Conservation (phyloP, 306 rosid genomes). For the Lithocarpus polystachyus region DNA sequence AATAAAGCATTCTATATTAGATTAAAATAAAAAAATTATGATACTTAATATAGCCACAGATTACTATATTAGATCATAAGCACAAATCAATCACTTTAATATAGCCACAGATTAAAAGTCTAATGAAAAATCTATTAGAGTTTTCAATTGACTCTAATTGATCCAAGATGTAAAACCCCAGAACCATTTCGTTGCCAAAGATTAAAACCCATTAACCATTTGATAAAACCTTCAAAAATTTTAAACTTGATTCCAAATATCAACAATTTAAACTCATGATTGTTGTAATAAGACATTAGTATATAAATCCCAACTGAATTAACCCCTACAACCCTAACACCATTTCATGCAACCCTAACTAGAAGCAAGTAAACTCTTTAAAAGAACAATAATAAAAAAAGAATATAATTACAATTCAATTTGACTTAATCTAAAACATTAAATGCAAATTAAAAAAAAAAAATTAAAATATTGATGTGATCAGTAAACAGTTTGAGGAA, state of each 20-base stretch:
- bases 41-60: background rate
- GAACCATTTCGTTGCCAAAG: slow-evolving; percentile 7
- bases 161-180: slow-evolving; percentile 13
- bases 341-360: background rate
- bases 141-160: background rate
- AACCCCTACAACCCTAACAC: slow-evolving; percentile 18
- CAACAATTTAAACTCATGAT: slow-evolving; percentile 9
- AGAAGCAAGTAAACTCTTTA: background rate
- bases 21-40: no score
- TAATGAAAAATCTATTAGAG: background rate
- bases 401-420: background rate
- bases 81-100: background rate
- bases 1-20: no score
- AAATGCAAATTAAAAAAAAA: background rate
- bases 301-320: slow-evolving; percentile 25
- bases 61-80: background rate
- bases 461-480: background rate
- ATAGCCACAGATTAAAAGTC: background rate
- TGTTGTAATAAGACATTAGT: slow-evolving; percentile 1
- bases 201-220: background rate
- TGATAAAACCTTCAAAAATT: background rate
- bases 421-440: background rate
- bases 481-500: no score
- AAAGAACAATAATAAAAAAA: background rate
- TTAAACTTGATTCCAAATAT: background rate